Percentiles rank a stretch among this genome's conserved stretches.
Evolutionary conservation across 2,329 filamentous ascomycete genomes (phyloP).

Genomic region (Sclerotinia borealis): DNA sequence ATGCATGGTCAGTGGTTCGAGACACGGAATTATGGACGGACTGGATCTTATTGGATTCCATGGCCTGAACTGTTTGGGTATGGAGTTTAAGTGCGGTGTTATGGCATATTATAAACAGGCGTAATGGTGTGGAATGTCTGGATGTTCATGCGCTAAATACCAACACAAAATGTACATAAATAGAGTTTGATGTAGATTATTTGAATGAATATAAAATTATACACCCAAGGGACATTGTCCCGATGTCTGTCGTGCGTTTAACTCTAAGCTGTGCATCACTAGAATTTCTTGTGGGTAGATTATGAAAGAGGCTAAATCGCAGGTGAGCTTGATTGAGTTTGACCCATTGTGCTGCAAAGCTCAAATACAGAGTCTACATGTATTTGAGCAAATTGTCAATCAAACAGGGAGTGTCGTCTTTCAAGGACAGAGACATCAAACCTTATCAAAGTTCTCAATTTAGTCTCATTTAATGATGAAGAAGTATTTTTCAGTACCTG

Average conservation of each 20-base stretch:
- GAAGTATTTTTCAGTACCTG: background rate
- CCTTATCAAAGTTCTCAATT: background rate
- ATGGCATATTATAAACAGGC: background rate
- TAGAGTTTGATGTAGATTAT: background rate
- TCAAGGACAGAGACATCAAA: background rate
- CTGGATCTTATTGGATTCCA: background rate
- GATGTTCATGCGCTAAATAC: background rate
- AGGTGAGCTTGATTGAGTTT: background rate
- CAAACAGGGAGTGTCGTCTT: background rate
- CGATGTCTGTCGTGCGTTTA: too few species aligned
- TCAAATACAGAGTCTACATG: background rate
- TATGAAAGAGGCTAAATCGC: background rate
- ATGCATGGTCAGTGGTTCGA: background rate
- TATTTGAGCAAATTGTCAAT: background rate
- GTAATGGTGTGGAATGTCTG: background rate
- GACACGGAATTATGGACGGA: background rate
- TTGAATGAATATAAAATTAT: background rate
- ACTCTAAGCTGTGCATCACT: background rate
- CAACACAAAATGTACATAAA: background rate
- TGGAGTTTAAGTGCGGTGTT: background rate
- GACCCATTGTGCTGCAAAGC: too few species aligned
- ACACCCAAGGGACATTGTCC: background rate
- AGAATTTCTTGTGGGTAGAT: background rate
- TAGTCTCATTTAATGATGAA: background rate
- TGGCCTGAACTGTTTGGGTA: background rate